Conservation (phyloP, 2,329 filamentous ascomycete species). For the Aspergillus floridensis region DNA sequence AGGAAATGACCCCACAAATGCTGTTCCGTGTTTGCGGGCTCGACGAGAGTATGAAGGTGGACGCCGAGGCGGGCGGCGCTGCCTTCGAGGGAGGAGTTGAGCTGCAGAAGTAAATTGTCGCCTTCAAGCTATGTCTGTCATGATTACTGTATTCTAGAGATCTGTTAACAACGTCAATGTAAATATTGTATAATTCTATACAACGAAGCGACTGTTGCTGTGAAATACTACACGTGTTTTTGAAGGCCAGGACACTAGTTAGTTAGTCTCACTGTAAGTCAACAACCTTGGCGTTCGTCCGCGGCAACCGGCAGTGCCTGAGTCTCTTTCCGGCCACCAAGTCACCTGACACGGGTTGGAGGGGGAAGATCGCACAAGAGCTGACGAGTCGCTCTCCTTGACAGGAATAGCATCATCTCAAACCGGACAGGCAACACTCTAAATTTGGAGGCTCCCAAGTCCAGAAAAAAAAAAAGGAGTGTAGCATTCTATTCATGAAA, state of each 20-base stretch:
- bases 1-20: slow-evolving; percentile 37
- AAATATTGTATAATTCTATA: not conserved
- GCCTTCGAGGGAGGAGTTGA: slow-evolving; percentile 34
- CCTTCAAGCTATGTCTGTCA: not conserved
- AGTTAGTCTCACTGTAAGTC: too few relatives aligned
- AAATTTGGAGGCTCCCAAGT: not conserved
- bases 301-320: not conserved
- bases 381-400: slow-evolving; percentile 6
- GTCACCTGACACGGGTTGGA: not conserved
- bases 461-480: slow-evolving; percentile 3
- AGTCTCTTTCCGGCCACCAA: not conserved
- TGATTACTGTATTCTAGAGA: not conserved
- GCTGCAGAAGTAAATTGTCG: slow-evolving; percentile 14
- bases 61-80: slow-evolving; percentile 39
- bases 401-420: slow-evolving; percentile 7
- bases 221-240: not conserved
- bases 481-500: not conserved
- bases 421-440: not conserved
- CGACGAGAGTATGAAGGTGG: slow-evolving; percentile 41
- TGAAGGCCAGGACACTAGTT: not conserved
- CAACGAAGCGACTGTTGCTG: not conserved
- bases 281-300: not conserved
- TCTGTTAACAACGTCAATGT: not conserved
- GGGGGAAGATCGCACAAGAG: not conserved
- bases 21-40: slow-evolving; percentile 46